phyloP scores from a whole-genome alignment of 768 basidiomycete species.

The Leccinellum rugosiceps region DNA sequence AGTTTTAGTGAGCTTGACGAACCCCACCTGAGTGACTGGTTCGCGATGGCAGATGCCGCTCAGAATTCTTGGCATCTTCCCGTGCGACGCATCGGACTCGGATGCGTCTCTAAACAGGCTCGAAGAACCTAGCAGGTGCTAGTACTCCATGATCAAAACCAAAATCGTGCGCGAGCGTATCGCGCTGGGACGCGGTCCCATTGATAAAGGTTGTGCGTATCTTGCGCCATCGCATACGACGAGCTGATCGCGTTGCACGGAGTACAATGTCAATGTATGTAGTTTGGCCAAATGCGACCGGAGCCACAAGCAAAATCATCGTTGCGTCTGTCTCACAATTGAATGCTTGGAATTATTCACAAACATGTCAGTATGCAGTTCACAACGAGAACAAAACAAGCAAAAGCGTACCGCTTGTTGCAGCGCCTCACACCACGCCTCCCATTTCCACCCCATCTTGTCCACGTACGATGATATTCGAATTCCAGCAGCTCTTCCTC shows the following conservation, averaged over 20 bases:
- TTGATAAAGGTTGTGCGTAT: conserved; percentile 60
- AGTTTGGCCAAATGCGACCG: conserved; percentile 69
- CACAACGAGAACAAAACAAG: neutral
- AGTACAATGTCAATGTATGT: conserved; percentile 62
- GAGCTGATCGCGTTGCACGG: conserved; percentile 58
- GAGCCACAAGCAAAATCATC: conserved; percentile 69
- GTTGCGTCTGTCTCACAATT: conserved; percentile 82
- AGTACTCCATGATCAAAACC: conserved; percentile 49
- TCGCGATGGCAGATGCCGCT: no score
- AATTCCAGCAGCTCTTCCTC: conserved; percentile 74
- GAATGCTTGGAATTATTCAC: conserved; percentile 63
- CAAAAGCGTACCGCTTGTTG: conserved; percentile 57
- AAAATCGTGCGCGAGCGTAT: conserved; percentile 42
- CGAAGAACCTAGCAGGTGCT: conserved; percentile 37
- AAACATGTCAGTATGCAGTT: neutral
- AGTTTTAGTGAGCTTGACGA: no score
- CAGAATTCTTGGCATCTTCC: no score
- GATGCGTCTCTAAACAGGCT: conserved; percentile 52
- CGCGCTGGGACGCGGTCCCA: conserved; percentile 51
- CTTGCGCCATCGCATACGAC: conserved; percentile 46
- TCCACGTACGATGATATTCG: conserved; percentile 71
- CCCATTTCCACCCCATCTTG: conserved; percentile 70
- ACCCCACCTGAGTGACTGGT: no score
- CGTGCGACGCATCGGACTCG: conserved; percentile 53
- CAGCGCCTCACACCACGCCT: conserved; percentile 70